Evolutionary conservation across 108 stramenopile species (phyloP), one percentile per base, ranked within the genome.

Genomic region (Epithemia pelagica): DNA sequence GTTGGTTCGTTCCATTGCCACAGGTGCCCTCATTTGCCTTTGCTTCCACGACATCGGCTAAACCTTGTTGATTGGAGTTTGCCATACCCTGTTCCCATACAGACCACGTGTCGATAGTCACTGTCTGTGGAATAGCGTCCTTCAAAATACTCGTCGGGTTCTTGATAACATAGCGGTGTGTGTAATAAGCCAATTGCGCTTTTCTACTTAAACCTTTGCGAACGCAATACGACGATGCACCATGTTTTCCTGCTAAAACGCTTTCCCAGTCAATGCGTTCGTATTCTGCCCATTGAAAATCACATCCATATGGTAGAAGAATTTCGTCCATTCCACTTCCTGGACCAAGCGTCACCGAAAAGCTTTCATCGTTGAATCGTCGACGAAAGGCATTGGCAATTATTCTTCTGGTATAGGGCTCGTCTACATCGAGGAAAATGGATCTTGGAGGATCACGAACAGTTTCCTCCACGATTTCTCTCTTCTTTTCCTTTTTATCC

Each of bases 151-250:
- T 70, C 1, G 8, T 60, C 2, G 72, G 62, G 32, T 70, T 52
- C 69, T 83, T 83, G 52, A 61, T 54, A 21, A 54, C 31, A 74
- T 74, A 71, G 0, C 66, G 32, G 18, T 64, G 56, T 2, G 72
- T 32, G 32, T 79, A 69, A 37, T 54, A 20, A 29, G 74, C 68
- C 19, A 83, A 52, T 28, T 83, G 76, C 7, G 82, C 82, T 46
- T 83, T 83, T 2, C 82, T 72, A 3, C 58, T 65, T 0, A 83
- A 46, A n/a, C 78, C 76, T 65, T 83, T 82, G 18, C 81, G 74
- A 18, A 82, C 53, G 53, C 70, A 66, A 71, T 77, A 82, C n/a
- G 73, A 74, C 15, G 67, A 69, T 1, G 73, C 64, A 22, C 68
- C 32, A 60, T 60, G 51, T 60, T 78, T 73, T 19, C 78, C 65